Conservation (phyloP, 2,329 filamentous ascomycete genomes). For the Penicillium sp. region DNA sequence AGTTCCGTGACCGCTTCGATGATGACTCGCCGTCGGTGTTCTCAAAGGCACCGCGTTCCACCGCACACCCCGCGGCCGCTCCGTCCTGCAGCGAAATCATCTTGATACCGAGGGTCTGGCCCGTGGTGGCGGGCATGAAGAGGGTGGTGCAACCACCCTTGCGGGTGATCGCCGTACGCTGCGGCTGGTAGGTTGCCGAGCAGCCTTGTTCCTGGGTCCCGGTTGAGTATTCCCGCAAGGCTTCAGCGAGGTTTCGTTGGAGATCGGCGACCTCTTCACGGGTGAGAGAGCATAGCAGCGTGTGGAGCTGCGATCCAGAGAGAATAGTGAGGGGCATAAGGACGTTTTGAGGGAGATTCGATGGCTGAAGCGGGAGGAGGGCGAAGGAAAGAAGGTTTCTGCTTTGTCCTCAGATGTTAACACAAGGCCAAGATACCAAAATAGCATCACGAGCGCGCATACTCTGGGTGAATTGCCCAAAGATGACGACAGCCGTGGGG, state of each 20-base stretch:
- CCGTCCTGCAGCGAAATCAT: conserved; percentile 53
- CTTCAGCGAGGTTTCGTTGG: conserved; percentile 55
- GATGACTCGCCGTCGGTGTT: conserved; percentile 12
- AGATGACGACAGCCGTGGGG: conserved; percentile 11
- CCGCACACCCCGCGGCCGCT: conserved; percentile 27
- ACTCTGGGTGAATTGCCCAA: too few relatives aligned
- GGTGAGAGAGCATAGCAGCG: conserved; percentile 52
- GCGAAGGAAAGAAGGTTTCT: neutral
- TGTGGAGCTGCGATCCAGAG: conserved; percentile 52
- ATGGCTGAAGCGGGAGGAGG: neutral
- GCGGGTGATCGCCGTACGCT: conserved; percentile 56
- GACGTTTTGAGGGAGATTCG: conserved; percentile 4
- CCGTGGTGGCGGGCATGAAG: conserved; percentile 62
- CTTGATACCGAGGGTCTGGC: conserved; percentile 58
- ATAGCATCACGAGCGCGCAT: too few relatives aligned
- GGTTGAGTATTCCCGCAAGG: conserved; percentile 61
- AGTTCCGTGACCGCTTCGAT: conserved; percentile 13
- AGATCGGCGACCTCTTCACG: conserved; percentile 55
- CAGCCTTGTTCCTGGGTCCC: conserved; percentile 56
- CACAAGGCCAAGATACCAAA: too few relatives aligned
- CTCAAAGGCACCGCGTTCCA: conserved; percentile 29
- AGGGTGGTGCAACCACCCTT: conserved; percentile 59
- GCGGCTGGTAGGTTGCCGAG: conserved; percentile 57
- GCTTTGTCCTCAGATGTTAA: too few relatives aligned
- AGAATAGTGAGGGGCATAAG: conserved; percentile 58